Percentiles rank a stretch among this genome's conserved stretches.
Conservation (phyloP, 1,284 basidiomycete species). For the Erythrobasidium hasegawianum region DNA sequence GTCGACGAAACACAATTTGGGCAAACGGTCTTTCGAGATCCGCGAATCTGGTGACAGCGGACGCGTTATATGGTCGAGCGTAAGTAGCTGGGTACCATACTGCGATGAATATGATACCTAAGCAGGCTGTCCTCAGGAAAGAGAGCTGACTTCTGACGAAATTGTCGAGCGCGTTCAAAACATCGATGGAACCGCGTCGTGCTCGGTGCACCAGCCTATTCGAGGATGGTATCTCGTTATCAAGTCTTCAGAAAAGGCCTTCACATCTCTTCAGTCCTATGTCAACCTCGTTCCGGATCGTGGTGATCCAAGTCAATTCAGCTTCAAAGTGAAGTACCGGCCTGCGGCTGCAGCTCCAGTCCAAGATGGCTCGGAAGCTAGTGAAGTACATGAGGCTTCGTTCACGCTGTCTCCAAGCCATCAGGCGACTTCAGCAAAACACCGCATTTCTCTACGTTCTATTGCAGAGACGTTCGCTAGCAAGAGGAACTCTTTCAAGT, state of each 20-base stretch:
- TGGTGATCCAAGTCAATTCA: not conserved
- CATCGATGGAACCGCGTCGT: not conserved
- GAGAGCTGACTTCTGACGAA: not conserved
- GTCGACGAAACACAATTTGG: not conserved
- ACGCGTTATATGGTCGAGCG: not conserved
- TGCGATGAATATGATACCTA: too few species aligned
- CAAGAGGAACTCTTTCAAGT: conserved; percentile 28
- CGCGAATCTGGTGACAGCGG: not conserved
- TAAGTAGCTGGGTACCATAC: too few species aligned
- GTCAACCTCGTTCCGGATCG: conserved; percentile 2
- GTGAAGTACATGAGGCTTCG: not conserved
- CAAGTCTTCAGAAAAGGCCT: not conserved
- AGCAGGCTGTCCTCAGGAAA: too few species aligned
- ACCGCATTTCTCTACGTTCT: conserved; percentile 6
- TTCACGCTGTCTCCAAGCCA: not conserved
- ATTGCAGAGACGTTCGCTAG: conserved; percentile 8
- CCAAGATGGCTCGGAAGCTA: not conserved
- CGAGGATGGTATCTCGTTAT: conserved; percentile 8
- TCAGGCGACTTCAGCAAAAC: not conserved
- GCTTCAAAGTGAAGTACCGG: not conserved
- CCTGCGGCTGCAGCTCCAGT: not conserved
- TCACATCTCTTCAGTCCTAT: not conserved
- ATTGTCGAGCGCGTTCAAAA: conserved; percentile 1
- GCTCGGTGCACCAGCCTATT: not conserved
- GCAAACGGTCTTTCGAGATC: not conserved